Evolutionary conservation across 306 rosid species (phyloP), one percentile per base, ranked within the genome.

Genomic region (Quercus agrifolia): DNA sequence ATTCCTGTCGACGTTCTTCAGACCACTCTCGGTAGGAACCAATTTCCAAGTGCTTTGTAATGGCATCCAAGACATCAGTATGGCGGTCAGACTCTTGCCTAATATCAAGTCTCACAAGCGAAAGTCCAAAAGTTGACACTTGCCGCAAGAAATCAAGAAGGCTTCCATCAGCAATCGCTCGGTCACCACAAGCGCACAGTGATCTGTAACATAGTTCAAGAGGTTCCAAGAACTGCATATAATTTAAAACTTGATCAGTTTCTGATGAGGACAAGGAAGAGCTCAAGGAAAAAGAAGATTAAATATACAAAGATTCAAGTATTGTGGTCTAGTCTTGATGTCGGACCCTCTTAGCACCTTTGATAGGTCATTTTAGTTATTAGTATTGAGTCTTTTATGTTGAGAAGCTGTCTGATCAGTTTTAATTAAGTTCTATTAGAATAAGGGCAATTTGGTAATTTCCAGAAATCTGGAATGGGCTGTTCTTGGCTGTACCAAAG

Each of bases 51-150:
- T 95, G 99, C 75, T 85, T 89, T 76, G 98, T 95, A 69, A 92
- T 90, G 74, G 98, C 97, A 68, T 95, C 97, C 81, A 95, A 81
- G 78, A 92, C 97, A 81, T 95, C 98, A 0, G 98, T 85, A 76
- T 95, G 99, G 30, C 99, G 97, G 69, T 95, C 99, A 0, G 99
- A 92, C 75, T 95, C 99, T 78, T 95, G 99, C 90, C 99, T 83
- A 72, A 95, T 92, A 80, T 95, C 99, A 19, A 95, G 99, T 77
- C 96, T 92, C 81, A 92, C 99, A 25, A 95, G 85, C 12, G 99
- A 91, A 51, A 95, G 88, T 68, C 99, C 99, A 73, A 95, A 95
- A 77, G 98, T 95, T n/a, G 99, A 95, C 52, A 95, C 93, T 90
- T 95, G 99, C 83, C 99, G 91, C 87, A 95, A 70, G 83, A 95